Conservation (phyloP, 306 rosid genomes). For the Prunus mume region DNA sequence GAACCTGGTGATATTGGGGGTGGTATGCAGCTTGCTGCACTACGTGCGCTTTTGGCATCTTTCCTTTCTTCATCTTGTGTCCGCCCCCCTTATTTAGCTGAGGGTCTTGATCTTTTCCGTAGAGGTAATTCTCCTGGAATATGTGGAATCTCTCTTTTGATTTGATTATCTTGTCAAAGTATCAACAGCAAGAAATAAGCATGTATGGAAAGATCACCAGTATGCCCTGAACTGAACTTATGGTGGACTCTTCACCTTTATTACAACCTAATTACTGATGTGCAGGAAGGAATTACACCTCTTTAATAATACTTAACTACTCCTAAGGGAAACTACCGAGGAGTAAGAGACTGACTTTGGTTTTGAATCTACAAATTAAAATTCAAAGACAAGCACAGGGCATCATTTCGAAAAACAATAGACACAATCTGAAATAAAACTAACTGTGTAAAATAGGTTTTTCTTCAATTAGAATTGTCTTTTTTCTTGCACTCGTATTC, state of each 20-base stretch:
- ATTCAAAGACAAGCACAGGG: not conserved
- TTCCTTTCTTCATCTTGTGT: constrained; percentile 57
- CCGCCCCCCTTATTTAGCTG: constrained; percentile 60
- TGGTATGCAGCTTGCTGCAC: constrained; percentile 75
- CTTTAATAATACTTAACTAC: not conserved
- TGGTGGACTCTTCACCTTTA: not conserved
- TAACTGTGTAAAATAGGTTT: not conserved
- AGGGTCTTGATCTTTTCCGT: constrained; percentile 81
- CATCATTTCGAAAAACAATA: not conserved
- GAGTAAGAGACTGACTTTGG: not conserved
- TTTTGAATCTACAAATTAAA: not conserved
- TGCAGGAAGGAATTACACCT: not conserved
- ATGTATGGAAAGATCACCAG: not conserved
- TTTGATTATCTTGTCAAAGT: not conserved
- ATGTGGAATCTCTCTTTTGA: not conserved
- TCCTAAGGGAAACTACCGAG: not conserved
- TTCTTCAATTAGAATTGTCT: not conserved
- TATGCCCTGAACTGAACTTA: not conserved
- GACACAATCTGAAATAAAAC: not conserved
- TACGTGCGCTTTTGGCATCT: constrained; percentile 76
- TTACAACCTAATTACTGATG: not conserved
- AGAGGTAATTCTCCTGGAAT: constrained; percentile 51
- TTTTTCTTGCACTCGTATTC: not conserved
- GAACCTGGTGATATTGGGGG: constrained; percentile 38
- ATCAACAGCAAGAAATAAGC: not conserved